These are phyloP conservation scores for Schizochytrium sp. DNA, from an alignment of 108 stramenopile genomes.

Conservation along the genomic window DNA sequence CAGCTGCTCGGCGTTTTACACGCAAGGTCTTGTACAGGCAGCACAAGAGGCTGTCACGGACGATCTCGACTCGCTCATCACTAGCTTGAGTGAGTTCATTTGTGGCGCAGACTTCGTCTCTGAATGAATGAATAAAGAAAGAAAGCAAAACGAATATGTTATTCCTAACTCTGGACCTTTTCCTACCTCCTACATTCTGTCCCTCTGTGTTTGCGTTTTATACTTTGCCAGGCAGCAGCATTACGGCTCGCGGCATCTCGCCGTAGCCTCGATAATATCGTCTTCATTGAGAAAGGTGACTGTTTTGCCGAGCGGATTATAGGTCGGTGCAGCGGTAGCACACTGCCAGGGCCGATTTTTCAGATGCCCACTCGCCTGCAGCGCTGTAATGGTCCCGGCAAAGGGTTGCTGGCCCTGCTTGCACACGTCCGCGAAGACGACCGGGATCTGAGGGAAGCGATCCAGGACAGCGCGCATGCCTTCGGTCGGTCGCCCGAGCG, in stretches of 20 bases:
- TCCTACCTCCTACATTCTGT: no score
- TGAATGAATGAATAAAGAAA: no score
- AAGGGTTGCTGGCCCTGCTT: constrained; percentile 66
- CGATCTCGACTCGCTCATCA: no score
- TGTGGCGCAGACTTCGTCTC: no score
- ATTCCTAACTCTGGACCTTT: no score
- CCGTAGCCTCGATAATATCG: constrained; percentile 9
- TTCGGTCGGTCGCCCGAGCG: constrained; percentile 53
- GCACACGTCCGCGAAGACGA: constrained; percentile 75
- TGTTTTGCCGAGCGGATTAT: constrained; percentile 59
- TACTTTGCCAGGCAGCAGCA: not conserved
- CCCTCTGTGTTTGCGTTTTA: not conserved
- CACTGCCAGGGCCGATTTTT: constrained; percentile 49
- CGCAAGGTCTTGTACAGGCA: no score
- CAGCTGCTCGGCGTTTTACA: no score
- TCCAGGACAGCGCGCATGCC: constrained; percentile 39
- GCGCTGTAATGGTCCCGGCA: constrained; percentile 44
- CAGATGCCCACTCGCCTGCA: constrained; percentile 44
- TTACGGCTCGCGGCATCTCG: not conserved
- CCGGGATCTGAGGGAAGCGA: constrained; percentile 34
- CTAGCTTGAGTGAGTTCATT: no score
- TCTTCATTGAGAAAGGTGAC: constrained; percentile 27
- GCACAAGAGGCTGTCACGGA: no score
- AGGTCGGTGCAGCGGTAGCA: constrained; percentile 61
- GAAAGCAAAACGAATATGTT: no score